A percentile compares a stretch with the other conserved stretches of the same genome.
phyloP scores from a whole-genome alignment of 306 rosid genomes.

The Hylodesmum podocarpum region DNA sequence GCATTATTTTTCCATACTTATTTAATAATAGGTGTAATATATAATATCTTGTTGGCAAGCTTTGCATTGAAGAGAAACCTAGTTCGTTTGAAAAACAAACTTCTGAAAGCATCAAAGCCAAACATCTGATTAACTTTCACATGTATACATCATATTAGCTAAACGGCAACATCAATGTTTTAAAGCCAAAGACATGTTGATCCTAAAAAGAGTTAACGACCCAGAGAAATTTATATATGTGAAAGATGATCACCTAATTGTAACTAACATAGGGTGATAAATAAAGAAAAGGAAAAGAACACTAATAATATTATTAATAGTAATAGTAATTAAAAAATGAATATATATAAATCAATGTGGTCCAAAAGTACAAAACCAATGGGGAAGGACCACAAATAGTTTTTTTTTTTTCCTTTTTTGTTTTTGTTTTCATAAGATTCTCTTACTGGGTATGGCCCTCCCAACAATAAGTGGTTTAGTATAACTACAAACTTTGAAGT shows the following conservation, averaged over 20 bases:
- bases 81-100: constrained; percentile 16
- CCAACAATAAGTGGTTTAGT: no score
- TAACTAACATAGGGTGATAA: not conserved
- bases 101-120: constrained; percentile 21
- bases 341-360: constrained; percentile 20
- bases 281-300: not conserved
- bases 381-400: not conserved
- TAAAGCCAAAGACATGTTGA: constrained; percentile 6
- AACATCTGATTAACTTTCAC: not conserved
- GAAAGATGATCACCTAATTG: constrained; percentile 27
- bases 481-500: no score
- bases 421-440: not conserved
- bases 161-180: constrained; percentile 33
- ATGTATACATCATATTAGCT: constrained; percentile 34
- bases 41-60: not conserved
- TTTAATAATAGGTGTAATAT: not conserved
- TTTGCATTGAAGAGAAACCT: constrained; percentile 9
- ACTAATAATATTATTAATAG: no score
- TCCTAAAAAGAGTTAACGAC: constrained; percentile 27
- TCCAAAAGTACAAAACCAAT: constrained; percentile 11
- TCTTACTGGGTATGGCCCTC: not conserved
- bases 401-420: not conserved
- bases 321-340: no score
- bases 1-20: not conserved
- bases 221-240: constrained; percentile 10